phyloP scores from a whole-genome alignment of 1,284 basidiomycete genomes.

The Boletus sp. region DNA sequence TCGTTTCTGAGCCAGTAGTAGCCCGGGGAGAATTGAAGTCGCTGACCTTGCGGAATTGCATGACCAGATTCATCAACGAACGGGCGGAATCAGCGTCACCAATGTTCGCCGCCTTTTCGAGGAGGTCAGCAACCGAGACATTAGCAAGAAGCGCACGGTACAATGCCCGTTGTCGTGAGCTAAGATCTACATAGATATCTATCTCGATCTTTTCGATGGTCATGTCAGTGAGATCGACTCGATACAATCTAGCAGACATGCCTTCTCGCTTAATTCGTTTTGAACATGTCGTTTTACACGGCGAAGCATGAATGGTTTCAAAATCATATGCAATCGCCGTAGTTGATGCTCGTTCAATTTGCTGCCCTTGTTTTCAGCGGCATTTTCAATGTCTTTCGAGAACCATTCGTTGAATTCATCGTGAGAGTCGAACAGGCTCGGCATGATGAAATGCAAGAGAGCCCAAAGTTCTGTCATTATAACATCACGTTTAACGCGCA shows the following conservation, averaged over 20 bases:
- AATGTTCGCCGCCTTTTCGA: slow-evolving; percentile 88
- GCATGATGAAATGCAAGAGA: slow-evolving; percentile 99
- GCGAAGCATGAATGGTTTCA: slow-evolving; percentile 99
- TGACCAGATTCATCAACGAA: slow-evolving; percentile 98
- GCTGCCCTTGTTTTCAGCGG: slow-evolving; percentile 85
- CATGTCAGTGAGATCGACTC: slow-evolving; percentile 2
- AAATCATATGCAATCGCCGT: slow-evolving; percentile 94
- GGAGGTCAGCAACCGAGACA: slow-evolving; percentile 91
- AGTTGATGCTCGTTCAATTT: slow-evolving; percentile 95
- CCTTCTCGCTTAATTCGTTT: slow-evolving; percentile 99
- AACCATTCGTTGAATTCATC: slow-evolving; percentile 99
- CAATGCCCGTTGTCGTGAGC: slow-evolving; percentile 88
- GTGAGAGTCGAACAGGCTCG: slow-evolving; percentile 97
- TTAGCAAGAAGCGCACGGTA: slow-evolving; percentile 90
- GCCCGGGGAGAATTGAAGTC: background rate
- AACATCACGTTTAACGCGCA: slow-evolving; percentile 15
- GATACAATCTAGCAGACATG: slow-evolving; percentile 26
- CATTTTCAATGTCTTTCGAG: slow-evolving; percentile 98
- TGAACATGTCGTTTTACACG: slow-evolving; percentile 98
- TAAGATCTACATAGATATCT: slow-evolving; percentile 93
- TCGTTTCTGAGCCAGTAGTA: slow-evolving; percentile 5
- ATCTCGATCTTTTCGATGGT: slow-evolving; percentile 78
- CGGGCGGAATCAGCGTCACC: slow-evolving; percentile 88
- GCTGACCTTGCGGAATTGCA: slow-evolving; percentile 96
- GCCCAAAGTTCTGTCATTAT: slow-evolving; percentile 91